Conservation (phyloP, 1,284 basidiomycete species). For the Earliella scabrosa region DNA sequence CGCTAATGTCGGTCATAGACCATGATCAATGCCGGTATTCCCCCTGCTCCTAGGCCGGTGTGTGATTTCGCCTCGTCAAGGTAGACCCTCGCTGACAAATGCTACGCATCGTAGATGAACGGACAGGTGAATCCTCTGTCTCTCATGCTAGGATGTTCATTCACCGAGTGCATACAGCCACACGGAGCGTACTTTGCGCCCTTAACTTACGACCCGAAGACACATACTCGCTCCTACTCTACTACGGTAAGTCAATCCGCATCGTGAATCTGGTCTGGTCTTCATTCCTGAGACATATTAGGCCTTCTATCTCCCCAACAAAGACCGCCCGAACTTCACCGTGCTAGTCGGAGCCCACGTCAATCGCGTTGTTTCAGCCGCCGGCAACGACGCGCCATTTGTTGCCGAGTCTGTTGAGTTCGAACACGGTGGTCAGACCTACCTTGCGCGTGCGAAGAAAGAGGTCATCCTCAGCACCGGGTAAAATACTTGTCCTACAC, state of each 20-base stretch:
- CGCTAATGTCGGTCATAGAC: slow-evolving; percentile 18
- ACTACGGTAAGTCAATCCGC: slow-evolving; percentile 23
- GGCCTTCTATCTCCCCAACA: slow-evolving; percentile 35
- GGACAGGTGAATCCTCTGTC: slow-evolving; percentile 27
- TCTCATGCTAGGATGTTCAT: background rate
- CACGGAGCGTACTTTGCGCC: slow-evolving; percentile 30
- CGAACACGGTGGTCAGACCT: slow-evolving; percentile 67
- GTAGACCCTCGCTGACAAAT: background rate
- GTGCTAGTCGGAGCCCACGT: slow-evolving; percentile 27
- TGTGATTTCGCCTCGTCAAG: background rate
- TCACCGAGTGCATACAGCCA: too few species aligned
- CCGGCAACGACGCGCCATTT: slow-evolving; percentile 90
- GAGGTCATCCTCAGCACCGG: slow-evolving; percentile 49
- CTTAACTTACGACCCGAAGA: slow-evolving; percentile 31
- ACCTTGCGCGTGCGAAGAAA: slow-evolving; percentile 27
- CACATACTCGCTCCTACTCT: slow-evolving; percentile 33
- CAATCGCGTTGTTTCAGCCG: slow-evolving; percentile 43
- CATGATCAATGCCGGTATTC: slow-evolving; percentile 30
- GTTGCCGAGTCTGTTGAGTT: slow-evolving; percentile 93
- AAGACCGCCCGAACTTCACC: slow-evolving; percentile 29
- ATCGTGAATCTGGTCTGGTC: background rate
- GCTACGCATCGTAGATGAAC: slow-evolving; percentile 21
- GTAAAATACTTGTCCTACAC: slow-evolving; percentile 18
- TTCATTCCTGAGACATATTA: background rate
- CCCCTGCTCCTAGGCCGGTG: slow-evolving; percentile 25